These are phyloP conservation scores for Gracilaria vermiculophylla DNA, from an alignment of 23 red algal species.

Conservation along the genomic window DNA sequence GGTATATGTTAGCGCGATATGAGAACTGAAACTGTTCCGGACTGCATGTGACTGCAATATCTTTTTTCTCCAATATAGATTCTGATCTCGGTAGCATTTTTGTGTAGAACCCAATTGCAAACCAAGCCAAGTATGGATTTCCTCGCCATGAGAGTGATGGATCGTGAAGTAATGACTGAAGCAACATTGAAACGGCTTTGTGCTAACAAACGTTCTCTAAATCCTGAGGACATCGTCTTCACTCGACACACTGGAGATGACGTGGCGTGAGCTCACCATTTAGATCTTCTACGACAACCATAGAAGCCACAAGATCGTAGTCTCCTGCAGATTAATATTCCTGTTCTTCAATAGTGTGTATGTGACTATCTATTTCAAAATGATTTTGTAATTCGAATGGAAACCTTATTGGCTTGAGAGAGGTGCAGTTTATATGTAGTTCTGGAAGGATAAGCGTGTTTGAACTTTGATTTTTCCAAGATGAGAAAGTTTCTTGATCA, in stretches of 20 bases:
- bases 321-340: not conserved
- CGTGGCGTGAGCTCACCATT: not conserved
- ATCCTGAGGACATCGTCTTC: not conserved
- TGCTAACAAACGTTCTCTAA: not conserved
- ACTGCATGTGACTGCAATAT: not conserved
- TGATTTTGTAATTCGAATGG: not conserved
- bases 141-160: not conserved
- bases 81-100: not conserved
- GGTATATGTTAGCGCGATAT: not conserved
- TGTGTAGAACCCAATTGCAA: not conserved
- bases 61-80: not conserved
- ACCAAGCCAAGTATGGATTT: not conserved
- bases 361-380: not conserved
- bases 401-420: not conserved
- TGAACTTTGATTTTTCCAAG: constrained; percentile 1
- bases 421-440: not conserved
- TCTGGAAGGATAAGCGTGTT: not conserved
- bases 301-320: not conserved
- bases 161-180: constrained; percentile 2
- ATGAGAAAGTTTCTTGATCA: not conserved
- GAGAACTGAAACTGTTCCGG: constrained; percentile 6
- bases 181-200: not conserved
- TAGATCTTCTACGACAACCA: not conserved
- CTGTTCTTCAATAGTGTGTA: not conserved
- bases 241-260: not conserved